phyloP scores from a whole-genome alignment of 2,329 filamentous ascomycete species.

The Lachnellula arida region DNA sequence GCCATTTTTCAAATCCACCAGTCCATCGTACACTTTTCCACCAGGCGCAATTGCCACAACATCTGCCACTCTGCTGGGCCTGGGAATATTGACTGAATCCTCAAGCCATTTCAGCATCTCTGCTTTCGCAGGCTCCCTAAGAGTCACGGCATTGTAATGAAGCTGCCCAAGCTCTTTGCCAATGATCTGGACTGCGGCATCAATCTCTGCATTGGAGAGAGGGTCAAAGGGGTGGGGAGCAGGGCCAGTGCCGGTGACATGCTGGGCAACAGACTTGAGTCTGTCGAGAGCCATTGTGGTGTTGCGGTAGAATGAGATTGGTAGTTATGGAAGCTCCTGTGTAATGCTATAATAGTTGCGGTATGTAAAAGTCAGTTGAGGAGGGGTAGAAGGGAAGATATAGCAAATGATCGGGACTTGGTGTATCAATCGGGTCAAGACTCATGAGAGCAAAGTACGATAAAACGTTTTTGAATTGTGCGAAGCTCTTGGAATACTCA shows the following conservation, averaged over 20 bases:
- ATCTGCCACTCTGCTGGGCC: slow-evolving; percentile 71
- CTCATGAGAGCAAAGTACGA: slow-evolving; percentile 13
- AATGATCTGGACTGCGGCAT: slow-evolving; percentile 62
- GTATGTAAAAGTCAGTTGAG: slow-evolving; percentile 1
- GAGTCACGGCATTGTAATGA: slow-evolving; percentile 80
- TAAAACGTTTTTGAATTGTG: slow-evolving; percentile 11
- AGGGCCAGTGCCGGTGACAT: slow-evolving; percentile 50
- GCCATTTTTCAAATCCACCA: slow-evolving; percentile 65
- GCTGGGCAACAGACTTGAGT: slow-evolving; percentile 58
- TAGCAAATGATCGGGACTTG: slow-evolving; percentile 21
- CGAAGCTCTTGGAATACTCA: slow-evolving; percentile 12
- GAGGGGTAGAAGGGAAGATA: slow-evolving; percentile 14
- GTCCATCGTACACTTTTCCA: slow-evolving; percentile 76
- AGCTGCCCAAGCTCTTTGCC: slow-evolving; percentile 65
- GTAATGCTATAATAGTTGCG: background rate
- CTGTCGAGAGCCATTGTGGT: slow-evolving; percentile 55
- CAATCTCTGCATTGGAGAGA: slow-evolving; percentile 68
- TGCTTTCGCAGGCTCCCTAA: slow-evolving; percentile 80
- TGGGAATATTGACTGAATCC: slow-evolving; percentile 53
- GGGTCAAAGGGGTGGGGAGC: slow-evolving; percentile 74
- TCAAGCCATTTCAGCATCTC: slow-evolving; percentile 78
- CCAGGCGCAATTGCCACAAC: slow-evolving; percentile 75
- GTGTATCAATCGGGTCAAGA: slow-evolving; percentile 29
- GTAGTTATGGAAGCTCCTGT: background rate
- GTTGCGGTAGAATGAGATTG: background rate